Conservation (phyloP, 2,329 filamentous ascomycete genomes). For the Ophiosphaerella narmari region DNA sequence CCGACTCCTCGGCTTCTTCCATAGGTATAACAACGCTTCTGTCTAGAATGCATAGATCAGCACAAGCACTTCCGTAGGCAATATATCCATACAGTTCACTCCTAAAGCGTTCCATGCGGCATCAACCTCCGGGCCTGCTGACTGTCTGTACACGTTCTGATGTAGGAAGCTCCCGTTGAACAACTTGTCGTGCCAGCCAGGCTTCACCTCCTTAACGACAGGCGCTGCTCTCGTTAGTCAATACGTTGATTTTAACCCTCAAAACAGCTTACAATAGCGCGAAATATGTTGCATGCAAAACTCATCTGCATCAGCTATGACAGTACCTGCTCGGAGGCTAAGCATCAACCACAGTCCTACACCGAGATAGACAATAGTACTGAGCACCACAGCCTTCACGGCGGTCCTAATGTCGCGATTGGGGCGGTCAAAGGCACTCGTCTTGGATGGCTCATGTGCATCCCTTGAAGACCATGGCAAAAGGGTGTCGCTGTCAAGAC, state of each 20-base stretch:
- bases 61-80: not conserved
- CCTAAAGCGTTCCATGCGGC: conserved; percentile 61
- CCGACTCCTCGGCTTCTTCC: conserved; percentile 55
- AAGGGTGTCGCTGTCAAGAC: conserved; percentile 19
- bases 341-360: conserved; percentile 21
- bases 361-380: conserved; percentile 23
- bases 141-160: conserved; percentile 58
- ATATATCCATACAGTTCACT: conserved; percentile 53
- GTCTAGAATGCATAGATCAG: conserved; percentile 18
- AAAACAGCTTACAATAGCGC: conserved; percentile 32
- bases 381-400: conserved; percentile 16
- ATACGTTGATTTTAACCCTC: too few species aligned
- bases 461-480: conserved; percentile 8
- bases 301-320: conserved; percentile 23
- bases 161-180: conserved; percentile 65
- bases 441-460: conserved; percentile 3
- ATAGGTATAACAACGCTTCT: conserved; percentile 54
- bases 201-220: conserved; percentile 46
- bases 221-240: conserved; percentile 28
- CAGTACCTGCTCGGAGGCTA: conserved; percentile 12
- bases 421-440: conserved; percentile 2
- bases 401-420: conserved; percentile 12
- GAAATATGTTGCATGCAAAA: conserved; percentile 37
- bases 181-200: conserved; percentile 47
- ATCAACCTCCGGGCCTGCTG: conserved; percentile 59